Base-by-base conservation (phyloP, 2,329 filamentous ascomycete species). In the Keithomyces neogunnii region DNA sequence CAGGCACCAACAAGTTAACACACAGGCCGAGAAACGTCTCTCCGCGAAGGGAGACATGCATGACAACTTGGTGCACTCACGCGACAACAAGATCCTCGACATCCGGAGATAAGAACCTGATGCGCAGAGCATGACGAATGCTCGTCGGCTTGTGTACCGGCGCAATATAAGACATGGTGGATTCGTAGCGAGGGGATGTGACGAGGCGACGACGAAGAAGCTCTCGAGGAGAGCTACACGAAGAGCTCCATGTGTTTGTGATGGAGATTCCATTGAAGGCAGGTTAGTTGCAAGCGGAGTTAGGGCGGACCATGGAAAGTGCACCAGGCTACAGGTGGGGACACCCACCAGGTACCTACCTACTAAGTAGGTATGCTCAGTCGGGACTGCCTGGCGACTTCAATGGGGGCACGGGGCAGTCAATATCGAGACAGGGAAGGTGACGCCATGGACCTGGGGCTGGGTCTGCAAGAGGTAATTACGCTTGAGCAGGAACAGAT, bases 91-190 rank as follows among this genome's bases (percentile, higher is more conserved):
- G 75, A 60, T 88, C 90, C 61, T 95, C 87, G 55, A 90, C 82
- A 48, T 88, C 81, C 4, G 81, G 72, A 43, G 81, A 78, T 48
- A 95, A 74, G 60, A 97, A 85, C 60, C 82, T 84, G 54, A 92
- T 78, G 64, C 86, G 88, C 58, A 97, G 69, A 11, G 91, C 92
- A 78, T 96, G 88, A 51, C 91, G 84, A 57, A 96, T 84, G 73
- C 89, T 95, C 67, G 89, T 96, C 29, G 93, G 87, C 61, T 85
- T 81, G 69, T 99, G 93, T 52, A 99, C 93, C 39, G 93, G 91
- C 55, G 89, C 90, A 62, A 99, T 76, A 68, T 97, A 99, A 49
- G 93, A 88, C 93, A 99, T 99, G 51, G 46, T 62, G 47, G 32
- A 32, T 31, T 35, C 35, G 36, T 11, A 29, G 47, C 32, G n/a